These are phyloP conservation scores for Centaurea solstitialis DNA, from an alignment of 129 eudicot genomes.

Conservation along the genomic window DNA sequence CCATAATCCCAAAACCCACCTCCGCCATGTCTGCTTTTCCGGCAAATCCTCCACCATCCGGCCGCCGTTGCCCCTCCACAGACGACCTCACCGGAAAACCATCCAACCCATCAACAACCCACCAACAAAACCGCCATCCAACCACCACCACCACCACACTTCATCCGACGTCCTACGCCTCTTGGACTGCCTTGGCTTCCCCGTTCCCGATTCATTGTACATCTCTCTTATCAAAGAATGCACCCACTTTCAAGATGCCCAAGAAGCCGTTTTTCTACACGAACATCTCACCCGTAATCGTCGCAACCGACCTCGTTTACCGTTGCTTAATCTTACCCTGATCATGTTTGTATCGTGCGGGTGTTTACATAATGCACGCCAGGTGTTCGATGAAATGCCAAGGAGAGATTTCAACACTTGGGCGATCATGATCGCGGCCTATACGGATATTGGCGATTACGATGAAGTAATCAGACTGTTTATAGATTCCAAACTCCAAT, in stretches of 20 bases:
- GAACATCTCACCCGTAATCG: constrained; percentile 45
- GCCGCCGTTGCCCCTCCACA: constrained; percentile 41
- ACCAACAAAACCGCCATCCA: constrained; percentile 1
- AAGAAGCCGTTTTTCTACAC: constrained; percentile 42
- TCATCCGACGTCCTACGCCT: constrained; percentile 63
- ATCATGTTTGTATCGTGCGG: constrained; percentile 53
- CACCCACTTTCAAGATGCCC: constrained; percentile 37
- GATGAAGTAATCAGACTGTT: constrained; percentile 50
- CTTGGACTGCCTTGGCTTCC: constrained; percentile 63
- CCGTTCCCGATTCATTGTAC: constrained; percentile 57
- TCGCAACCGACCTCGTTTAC: constrained; percentile 23
- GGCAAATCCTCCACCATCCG: constrained; percentile 29
- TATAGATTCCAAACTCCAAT: constrained; percentile 25
- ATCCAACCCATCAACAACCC: constrained; percentile 24
- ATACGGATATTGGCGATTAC: constrained; percentile 42
- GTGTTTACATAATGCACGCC: constrained; percentile 50
- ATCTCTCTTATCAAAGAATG: constrained; percentile 74
- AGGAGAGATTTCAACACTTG: constrained; percentile 57
- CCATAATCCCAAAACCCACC: constrained; percentile 18
- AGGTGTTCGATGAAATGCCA: constrained; percentile 74
- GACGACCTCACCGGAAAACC: constrained; percentile 48
- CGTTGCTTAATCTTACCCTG: constrained; percentile 49
- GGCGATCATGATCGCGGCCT: constrained; percentile 72
- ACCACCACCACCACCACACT: constrained; percentile 27
- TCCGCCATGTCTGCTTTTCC: not conserved